phyloP scores from a whole-genome alignment of 2,329 filamentous ascomycete species.

The Alternaria sp. region DNA sequence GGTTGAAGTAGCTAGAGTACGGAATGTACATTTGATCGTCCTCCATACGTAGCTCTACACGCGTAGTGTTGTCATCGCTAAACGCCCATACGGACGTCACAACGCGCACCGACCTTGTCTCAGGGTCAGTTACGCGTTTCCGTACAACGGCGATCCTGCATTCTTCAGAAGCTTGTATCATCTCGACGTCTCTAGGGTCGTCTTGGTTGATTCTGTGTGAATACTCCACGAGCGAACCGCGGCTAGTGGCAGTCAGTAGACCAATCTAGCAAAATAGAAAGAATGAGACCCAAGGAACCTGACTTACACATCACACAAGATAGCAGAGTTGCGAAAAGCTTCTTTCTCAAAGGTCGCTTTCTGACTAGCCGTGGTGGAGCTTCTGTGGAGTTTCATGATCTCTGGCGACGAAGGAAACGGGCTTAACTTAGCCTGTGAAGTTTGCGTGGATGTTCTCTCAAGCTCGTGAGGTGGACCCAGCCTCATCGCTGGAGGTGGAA shows the following conservation, averaged over 20 bases:
- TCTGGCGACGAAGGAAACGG: conserved; percentile 28
- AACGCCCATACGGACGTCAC: conserved; percentile 57
- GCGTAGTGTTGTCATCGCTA: conserved; percentile 52
- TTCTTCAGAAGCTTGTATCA: conserved; percentile 49
- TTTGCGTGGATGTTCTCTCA: conserved; percentile 21
- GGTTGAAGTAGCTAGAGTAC: conserved; percentile 56
- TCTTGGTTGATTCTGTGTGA: conserved; percentile 49
- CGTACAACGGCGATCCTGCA: conserved; percentile 55
- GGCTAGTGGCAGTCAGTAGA: conserved; percentile 31
- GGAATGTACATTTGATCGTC: conserved; percentile 55
- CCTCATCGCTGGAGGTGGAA: conserved; percentile 37
- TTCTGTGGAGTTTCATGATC: conserved; percentile 38
- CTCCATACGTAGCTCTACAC: conserved; percentile 55
- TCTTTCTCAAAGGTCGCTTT: conserved; percentile 51
- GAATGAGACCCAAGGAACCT: neutral
- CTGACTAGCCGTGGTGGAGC: conserved; percentile 45
- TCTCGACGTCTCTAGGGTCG: conserved; percentile 50
- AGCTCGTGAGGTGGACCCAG: conserved; percentile 23
- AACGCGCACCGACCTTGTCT: conserved; percentile 45
- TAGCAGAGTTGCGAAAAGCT: conserved; percentile 55
- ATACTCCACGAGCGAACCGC: conserved; percentile 53
- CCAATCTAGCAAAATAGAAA: neutral
- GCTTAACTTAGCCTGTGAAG: conserved; percentile 30
- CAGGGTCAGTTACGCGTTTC: conserved; percentile 50
- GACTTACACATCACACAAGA: conserved; percentile 55